These are phyloP conservation scores for Allomyces arbusculus DNA, from an alignment of 192 early-diverging fungal genomes.

Conservation along the genomic window DNA sequence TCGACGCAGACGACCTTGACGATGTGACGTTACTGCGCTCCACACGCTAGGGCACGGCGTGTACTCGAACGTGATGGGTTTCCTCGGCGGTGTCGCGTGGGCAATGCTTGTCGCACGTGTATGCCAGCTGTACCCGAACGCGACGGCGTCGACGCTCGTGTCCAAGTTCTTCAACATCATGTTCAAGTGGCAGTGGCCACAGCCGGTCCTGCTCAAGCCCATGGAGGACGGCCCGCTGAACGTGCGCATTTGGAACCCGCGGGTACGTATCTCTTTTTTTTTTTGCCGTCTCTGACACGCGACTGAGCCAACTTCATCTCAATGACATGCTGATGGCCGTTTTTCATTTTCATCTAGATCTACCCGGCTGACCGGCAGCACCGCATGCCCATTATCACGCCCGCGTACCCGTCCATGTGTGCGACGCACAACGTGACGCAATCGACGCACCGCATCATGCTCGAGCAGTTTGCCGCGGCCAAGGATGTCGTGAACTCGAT, in stretches of 20 bases:
- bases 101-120: constrained; percentile 89
- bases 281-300: not conserved
- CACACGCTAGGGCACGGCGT: constrained; percentile 38
- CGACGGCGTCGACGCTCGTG: constrained; percentile 68
- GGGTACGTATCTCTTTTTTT: constrained; percentile 8
- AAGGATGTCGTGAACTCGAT: constrained; percentile 8
- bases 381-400: constrained; percentile 95
- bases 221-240: constrained; percentile 73
- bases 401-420: constrained; percentile 96
- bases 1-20: no score
- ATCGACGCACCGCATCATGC: constrained; percentile 64
- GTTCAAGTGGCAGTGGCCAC: constrained; percentile 82
- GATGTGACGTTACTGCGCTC: no score
- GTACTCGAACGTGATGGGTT: constrained; percentile 93
- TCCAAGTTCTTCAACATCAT: constrained; percentile 75
- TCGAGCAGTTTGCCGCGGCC: constrained; percentile 14
- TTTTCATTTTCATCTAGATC: constrained; percentile 10
- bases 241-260: constrained; percentile 89
- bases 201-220: constrained; percentile 67
- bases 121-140: constrained; percentile 91
- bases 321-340: not conserved
- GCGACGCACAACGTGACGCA: constrained; percentile 87
- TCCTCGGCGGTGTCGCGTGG: constrained; percentile 97
- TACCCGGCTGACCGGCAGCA: constrained; percentile 63
- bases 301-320: not conserved